A percentile compares a stretch with the other conserved stretches of the same genome.
These are phyloP conservation scores for Cladorrhinum samala DNA, from an alignment of 495 filamentous ascomycete species.

Conservation along the genomic window DNA sequence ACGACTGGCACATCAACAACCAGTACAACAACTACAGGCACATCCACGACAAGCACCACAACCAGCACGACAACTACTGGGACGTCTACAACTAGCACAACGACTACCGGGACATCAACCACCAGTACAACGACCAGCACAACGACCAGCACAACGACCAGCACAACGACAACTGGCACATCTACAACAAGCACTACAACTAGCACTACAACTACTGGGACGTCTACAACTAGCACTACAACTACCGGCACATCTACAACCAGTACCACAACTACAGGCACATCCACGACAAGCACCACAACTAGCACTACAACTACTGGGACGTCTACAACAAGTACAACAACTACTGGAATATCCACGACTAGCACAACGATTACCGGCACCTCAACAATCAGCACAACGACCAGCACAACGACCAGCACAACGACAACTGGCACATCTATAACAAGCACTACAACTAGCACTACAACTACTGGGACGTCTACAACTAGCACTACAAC, in stretches of 20 bases:
- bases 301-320: no score
- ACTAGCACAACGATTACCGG: neutral
- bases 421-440: neutral
- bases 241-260: neutral
- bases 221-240: neutral
- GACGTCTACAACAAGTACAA: neutral
- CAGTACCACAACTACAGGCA: neutral
- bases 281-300: neutral
- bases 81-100: neutral
- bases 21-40: neutral
- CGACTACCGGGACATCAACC: no score
- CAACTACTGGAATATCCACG: neutral
- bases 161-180: neutral
- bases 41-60: neutral
- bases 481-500: neutral
- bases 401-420: constrained; percentile 1
- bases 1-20: neutral
- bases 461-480: constrained; percentile 2
- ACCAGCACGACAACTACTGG: neutral
- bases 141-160: neutral
- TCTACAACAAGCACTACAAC: neutral
- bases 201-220: neutral
- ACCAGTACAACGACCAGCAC: neutral
- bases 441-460: neutral
- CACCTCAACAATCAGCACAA: constrained; percentile 1